These are phyloP conservation scores for Pistacia atlantica DNA, from an alignment of 345 rosid genomes.

Conservation along the genomic window DNA sequence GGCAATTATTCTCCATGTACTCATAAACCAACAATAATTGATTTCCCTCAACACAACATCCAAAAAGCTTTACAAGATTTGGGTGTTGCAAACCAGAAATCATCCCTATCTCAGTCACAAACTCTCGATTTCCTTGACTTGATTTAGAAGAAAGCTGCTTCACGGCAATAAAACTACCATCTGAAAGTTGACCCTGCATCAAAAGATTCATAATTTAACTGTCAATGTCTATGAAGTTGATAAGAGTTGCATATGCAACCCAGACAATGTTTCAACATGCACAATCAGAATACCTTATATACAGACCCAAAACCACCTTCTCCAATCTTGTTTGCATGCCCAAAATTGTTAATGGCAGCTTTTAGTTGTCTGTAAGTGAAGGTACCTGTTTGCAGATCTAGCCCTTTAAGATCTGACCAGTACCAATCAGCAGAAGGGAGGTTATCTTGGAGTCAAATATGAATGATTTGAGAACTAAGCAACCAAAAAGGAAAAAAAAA, in stretches of 20 bases:
- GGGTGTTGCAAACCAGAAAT: conserved; percentile 27
- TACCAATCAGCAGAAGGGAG: not conserved
- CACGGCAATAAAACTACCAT: conserved; percentile 32
- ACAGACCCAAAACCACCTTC: conserved; percentile 27
- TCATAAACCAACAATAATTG: conserved; percentile 25
- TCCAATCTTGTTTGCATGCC: conserved; percentile 13
- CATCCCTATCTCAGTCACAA: conserved; percentile 23
- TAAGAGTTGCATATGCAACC: not conserved
- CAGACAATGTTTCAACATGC: not conserved
- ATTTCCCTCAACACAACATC: conserved; percentile 24
- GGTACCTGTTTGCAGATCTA: conserved; percentile 34
- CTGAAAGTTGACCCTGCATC: conserved; percentile 42
- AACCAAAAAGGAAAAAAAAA: not conserved
- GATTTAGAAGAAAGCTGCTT: conserved; percentile 30
- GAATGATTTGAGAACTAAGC: too few species aligned
- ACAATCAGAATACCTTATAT: conserved; percentile 12
- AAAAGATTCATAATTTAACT: not conserved
- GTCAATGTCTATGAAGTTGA: too few species aligned
- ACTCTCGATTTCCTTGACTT: conserved; percentile 26
- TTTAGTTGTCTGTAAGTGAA: conserved; percentile 19
- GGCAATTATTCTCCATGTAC: conserved; percentile 31
- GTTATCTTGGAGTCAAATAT: not conserved
- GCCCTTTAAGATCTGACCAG: conserved; percentile 16
- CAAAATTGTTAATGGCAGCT: conserved; percentile 20
- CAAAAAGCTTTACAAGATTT: conserved; percentile 26